Conservation (phyloP, 768 basidiomycete genomes). For the Boletus tomentosulus region DNA sequence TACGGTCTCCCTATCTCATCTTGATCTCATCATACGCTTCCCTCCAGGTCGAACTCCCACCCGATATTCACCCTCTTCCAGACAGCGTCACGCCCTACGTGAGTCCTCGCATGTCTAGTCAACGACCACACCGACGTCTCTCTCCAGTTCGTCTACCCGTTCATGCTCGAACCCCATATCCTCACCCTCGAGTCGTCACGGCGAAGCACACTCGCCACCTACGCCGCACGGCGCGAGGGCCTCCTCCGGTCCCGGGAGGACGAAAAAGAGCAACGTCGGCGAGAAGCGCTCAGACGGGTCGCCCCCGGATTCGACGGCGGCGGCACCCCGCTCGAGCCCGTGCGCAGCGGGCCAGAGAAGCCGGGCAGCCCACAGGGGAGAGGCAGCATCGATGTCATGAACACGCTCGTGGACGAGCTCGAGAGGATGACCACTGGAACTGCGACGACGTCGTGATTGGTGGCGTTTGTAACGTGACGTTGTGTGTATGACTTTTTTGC, state of each 20-base stretch:
- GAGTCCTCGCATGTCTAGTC: slow-evolving; percentile 19
- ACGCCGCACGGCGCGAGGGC: slow-evolving; percentile 63
- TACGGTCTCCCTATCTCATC: neutral
- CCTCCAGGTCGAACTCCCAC: slow-evolving; percentile 76
- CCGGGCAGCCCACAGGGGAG: slow-evolving; percentile 5
- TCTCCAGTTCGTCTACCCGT: slow-evolving; percentile 90
- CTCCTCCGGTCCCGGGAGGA: slow-evolving; percentile 69
- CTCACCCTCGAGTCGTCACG: slow-evolving; percentile 73
- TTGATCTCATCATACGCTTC: neutral
- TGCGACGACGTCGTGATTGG: neutral
- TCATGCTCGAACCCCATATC: slow-evolving; percentile 86
- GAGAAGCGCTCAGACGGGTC: slow-evolving; percentile 67
- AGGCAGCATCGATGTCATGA: slow-evolving; percentile 56
- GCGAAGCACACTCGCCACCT: slow-evolving; percentile 58
- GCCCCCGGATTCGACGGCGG: slow-evolving; percentile 83
- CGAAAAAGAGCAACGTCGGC: slow-evolving; percentile 62
- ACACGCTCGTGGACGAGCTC: slow-evolving; percentile 76
- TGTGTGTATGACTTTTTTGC: too few relatives aligned
- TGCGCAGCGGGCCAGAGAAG: slow-evolving; percentile 3
- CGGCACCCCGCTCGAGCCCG: slow-evolving; percentile 44
- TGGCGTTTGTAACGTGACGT: neutral
- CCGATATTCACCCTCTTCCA: slow-evolving; percentile 92
- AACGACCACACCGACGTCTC: slow-evolving; percentile 2
- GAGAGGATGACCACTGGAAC: slow-evolving; percentile 53
- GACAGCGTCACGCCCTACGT: slow-evolving; percentile 89